These are phyloP conservation scores for Penicillium paxilli DNA, from an alignment of 495 filamentous ascomycete genomes.

Conservation along the genomic window DNA sequence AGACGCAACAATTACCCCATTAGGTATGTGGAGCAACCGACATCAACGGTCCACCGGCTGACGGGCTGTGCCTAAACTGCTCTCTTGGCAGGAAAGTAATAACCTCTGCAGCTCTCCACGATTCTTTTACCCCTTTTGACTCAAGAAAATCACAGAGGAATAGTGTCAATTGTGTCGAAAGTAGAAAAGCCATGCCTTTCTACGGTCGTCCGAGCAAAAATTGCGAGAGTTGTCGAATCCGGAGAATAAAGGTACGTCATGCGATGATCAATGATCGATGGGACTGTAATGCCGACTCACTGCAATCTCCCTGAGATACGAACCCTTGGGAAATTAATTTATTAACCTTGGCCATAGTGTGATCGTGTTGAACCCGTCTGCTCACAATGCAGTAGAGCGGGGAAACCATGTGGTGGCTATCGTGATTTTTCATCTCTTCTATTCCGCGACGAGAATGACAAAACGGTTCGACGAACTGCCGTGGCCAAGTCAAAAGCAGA, in stretches of 20 bases:
- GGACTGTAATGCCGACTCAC: too few species aligned
- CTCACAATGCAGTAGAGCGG: conserved; percentile 24
- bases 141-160: not conserved
- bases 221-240: conserved; percentile 23
- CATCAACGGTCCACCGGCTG: not conserved
- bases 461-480: conserved; percentile 17
- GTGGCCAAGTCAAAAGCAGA: conserved; percentile 13
- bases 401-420: conserved; percentile 26
- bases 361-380: conserved; percentile 23
- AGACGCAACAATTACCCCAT: not conserved
- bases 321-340: not conserved
- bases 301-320: too few species aligned
- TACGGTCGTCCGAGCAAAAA: conserved; percentile 24
- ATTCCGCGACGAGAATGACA: conserved; percentile 26
- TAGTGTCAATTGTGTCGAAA: not conserved
- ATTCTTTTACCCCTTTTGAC: conserved; percentile 18
- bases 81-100: not conserved
- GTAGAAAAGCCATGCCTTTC: conserved; percentile 16
- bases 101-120: conserved; percentile 1
- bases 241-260: conserved; percentile 26
- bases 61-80: not conserved
- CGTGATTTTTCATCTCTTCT: conserved; percentile 18
- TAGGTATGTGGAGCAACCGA: not conserved
- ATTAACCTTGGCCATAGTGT: conserved; percentile 11
- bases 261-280: too few species aligned